Conservation (phyloP, 2,329 filamentous ascomycete species). For the Lecanoromycetidae sp. region DNA sequence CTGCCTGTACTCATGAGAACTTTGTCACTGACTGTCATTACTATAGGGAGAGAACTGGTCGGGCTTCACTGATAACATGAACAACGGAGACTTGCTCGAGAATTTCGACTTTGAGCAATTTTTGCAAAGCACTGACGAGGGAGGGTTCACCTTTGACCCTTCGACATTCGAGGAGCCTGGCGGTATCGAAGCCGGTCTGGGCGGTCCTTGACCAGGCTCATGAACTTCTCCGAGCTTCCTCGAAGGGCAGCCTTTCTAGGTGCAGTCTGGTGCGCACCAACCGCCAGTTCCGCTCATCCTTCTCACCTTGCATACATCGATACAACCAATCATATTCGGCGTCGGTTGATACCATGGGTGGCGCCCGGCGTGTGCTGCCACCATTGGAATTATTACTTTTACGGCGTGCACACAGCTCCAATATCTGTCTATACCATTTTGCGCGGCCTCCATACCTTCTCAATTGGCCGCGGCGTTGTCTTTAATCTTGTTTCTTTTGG, state of each 20-base stretch:
- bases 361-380: neutral
- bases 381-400: neutral
- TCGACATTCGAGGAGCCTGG: constrained; percentile 2
- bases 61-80: constrained; percentile 24
- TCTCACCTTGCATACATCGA: neutral
- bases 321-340: constrained; percentile 1
- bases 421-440: constrained; percentile 13
- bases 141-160: constrained; percentile 52
- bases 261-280: no score
- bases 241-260: no score
- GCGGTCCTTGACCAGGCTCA: no score
- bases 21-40: neutral
- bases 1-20: no score
- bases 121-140: constrained; percentile 42
- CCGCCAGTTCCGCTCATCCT: neutral
- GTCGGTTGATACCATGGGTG: constrained; percentile 4
- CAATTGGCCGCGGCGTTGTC: constrained; percentile 1
- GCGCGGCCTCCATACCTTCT: constrained; percentile 7
- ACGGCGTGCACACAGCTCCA: constrained; percentile 6
- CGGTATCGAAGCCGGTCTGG: constrained; percentile 11
- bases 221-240: no score
- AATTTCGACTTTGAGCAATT: constrained; percentile 57
- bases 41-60: constrained; percentile 7
- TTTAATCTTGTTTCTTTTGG: neutral
- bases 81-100: constrained; percentile 36